Base-by-base conservation (phyloP, 371 early-diverging fungal genomes). In the Fennellomyces sp. region DNA sequence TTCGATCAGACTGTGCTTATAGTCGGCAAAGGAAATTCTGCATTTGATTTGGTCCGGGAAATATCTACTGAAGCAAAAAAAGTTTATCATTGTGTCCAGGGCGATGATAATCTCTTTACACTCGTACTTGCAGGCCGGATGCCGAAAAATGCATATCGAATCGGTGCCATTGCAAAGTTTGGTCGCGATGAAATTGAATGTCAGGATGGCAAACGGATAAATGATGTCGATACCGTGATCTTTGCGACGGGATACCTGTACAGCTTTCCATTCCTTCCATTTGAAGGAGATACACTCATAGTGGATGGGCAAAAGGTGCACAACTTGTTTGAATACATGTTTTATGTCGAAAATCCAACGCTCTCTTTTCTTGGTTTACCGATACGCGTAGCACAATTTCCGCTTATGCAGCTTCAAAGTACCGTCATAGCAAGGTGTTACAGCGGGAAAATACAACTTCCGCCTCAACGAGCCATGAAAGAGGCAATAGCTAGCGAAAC, bases 221-320 rank as follows among this genome's bases (percentile, higher is more conserved):
- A 58, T 7, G 54, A 73, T 15, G 64, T 84, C 0, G 82, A 87
- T 55, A 19, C 39, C 2, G 58, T 88, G 26, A 66, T 88, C 0
- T 86, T 83, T 56, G 86, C 83, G 12, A 89, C 90, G 0, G 90
- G 87, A 0, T 88, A 85, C 58, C 64, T 83, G 0, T 84, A 76
- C 48, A 73, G 77, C 6, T 83, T 73, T 51, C 90, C 90, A 6
- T 89, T 88, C 50, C 51, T 81, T 7, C 64, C 53, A 8, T 68
- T 70, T 35, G 65, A 69, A 26, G 36, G 63, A 30, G 57, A 59
- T n/a, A 25, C 19, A 2, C 41, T 78, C 38, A 64, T 82, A 17
- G 36, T 64, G 19, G 75, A 82, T 23, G 82, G 81, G 2, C 71
- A 75, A 30, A 69, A 68, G 13, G 80, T 84, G 5, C 56, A 64